Conservation (phyloP, 2,329 filamentous ascomycete species). For the Cladosporium sp. region DNA sequence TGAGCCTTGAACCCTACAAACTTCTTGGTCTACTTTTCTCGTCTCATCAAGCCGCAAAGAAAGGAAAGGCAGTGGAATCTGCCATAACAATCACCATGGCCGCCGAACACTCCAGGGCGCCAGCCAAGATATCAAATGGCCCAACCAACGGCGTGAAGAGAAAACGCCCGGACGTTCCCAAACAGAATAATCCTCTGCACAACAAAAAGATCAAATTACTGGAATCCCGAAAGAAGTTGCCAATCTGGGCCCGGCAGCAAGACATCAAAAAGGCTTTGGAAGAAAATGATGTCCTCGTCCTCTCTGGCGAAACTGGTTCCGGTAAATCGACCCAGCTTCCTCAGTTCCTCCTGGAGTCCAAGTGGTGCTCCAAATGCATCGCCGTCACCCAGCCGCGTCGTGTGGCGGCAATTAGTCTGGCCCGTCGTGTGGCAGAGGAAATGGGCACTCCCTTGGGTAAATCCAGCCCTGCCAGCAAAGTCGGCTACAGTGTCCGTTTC, state of each 20-base stretch:
- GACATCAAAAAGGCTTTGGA: slow-evolving; percentile 63
- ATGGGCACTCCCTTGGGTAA: slow-evolving; percentile 61
- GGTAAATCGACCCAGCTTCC: slow-evolving; percentile 97
- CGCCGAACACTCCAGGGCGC: not conserved
- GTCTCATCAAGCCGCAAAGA: not conserved
- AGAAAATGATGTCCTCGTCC: slow-evolving; percentile 65
- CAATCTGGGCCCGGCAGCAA: slow-evolving; percentile 71
- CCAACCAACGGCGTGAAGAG: slow-evolving; percentile 17
- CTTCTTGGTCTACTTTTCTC: slow-evolving; percentile 10
- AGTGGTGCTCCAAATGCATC: slow-evolving; percentile 81
- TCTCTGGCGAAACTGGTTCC: slow-evolving; percentile 91
- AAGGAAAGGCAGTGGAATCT: not conserved
- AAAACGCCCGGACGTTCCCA: slow-evolving; percentile 12
- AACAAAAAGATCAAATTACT: slow-evolving; percentile 25
- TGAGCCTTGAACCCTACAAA: not conserved
- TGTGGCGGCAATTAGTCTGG: slow-evolving; percentile 88
- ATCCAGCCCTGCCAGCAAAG: slow-evolving; percentile 56
- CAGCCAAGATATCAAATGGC: not conserved
- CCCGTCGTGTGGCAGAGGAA: slow-evolving; percentile 80
- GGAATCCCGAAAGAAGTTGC: slow-evolving; percentile 58
- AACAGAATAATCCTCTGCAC: slow-evolving; percentile 14
- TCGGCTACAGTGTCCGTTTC: slow-evolving; percentile 94
- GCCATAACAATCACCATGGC: not conserved
- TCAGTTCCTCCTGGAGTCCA: slow-evolving; percentile 74
- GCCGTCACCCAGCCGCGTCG: slow-evolving; percentile 91